Base-by-base conservation (phyloP, 805 yeast genomes). In the Candida alai region DNA sequence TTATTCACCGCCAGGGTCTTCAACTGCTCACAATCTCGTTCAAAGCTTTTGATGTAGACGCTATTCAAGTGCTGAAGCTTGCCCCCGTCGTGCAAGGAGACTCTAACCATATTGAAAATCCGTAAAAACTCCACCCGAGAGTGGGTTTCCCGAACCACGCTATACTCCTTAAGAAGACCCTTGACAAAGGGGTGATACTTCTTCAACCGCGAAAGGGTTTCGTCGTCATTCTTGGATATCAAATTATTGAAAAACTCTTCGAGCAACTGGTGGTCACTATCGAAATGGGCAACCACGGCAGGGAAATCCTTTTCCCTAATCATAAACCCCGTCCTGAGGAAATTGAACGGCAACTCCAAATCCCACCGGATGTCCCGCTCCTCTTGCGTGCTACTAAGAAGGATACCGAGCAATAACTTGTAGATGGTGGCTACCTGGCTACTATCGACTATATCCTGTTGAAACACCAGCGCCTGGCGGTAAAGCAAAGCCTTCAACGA, bases 1-100 rank as follows among this genome's bases (percentile, higher is more conserved):
- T 64, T 57, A 2, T 64, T 52, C 6, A 65, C 51, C 2, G 76
- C 62, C 39, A 46, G 60, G 1, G 41, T 34, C 31, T 51, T 55
- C 30, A 67, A 47, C 29, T 47, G 57, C 6, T 51, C 56, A 28
- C 68, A 63, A 30, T 66, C 71, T 28, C 55, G 45, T 32, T 58
- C 47, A 50, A 62, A 46, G 40, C 58, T 47, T 42, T 61, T 57
- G 51, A 67, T 34, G 52, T 62, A 37, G 17, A 51, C 39, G 54
- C 48, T 58, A 37, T 62, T 55, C 45, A 58, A 37, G 32, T 44
- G 51, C 0, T 60, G 60, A 11, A 60, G 42, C 15, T 42, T 51
- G 0, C 69, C 72, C 3, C 70, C 68, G 38, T 59, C 59, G 28
- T 48, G 54, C 14, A 65, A 45, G 4, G 59, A 53, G 2, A 63